Evolutionary conservation across 768 basidiomycete species (phyloP), one percentile per base, ranked within the genome.

Genomic region (Xerocomus spinulosus): DNA sequence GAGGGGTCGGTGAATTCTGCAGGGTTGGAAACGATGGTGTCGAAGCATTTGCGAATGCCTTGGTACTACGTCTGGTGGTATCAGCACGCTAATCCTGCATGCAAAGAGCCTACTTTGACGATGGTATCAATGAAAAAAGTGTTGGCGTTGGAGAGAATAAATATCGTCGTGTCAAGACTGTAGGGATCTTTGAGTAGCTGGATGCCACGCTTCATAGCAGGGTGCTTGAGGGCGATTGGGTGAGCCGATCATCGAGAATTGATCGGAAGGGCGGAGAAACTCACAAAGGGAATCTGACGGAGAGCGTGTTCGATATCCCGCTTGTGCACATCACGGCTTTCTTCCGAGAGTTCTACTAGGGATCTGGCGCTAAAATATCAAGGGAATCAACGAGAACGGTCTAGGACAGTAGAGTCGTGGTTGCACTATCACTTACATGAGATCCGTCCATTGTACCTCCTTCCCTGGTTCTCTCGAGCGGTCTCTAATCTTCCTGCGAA

Each of bases 141-240:
- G 69, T 99, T 99, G 38, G 95, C 84, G 67, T 96, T 98, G 49
- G 95, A 97, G 37, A 99, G 77, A 63, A 91, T 90, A 56, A 97
- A 75, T 68, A 97, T 85, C 4, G 86, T 87, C 0, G 82, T 79
- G n/a, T 60, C 58, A 73, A 50, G 81, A n/a, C 74, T 75, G 13
- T 77, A 62, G 14, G 77, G 71, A 4, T 74, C 71, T 63, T 96
- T 91, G 51, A 95, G 75, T 3, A 74, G 74, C 20, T 75, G 80
- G n/a, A 95, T 82, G n/a, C 79, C 92, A 18, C 94, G 87, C 50
- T 82, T 76, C 92, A 97, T 96, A 5, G 93, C 96, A 4, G 96
- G 96, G 63, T 99, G 96, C 95, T 99, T 61, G 4, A 35, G 25
- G 7, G 23, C 4, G 28, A 46, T 38, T 28, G 18, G 23, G 42